phyloP scores from a whole-genome alignment of 129 eudicot species.

The Tanacetum coccineum region DNA sequence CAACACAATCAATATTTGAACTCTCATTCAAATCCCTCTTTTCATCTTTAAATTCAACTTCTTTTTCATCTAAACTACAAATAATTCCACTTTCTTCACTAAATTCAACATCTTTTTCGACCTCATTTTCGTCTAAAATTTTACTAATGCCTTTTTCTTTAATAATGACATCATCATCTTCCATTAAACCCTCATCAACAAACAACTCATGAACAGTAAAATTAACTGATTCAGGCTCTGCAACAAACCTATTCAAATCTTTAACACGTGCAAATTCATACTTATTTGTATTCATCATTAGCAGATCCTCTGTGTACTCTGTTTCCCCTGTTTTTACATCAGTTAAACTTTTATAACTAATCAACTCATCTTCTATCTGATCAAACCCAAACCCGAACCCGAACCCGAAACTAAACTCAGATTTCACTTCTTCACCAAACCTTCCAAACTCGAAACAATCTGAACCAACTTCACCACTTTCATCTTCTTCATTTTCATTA shows the following conservation, averaged over 20 bases:
- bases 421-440: conserved; percentile 35
- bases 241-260: conserved; percentile 46
- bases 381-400: conserved; percentile 36
- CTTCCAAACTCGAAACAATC: conserved; percentile 25
- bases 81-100: conserved; percentile 11
- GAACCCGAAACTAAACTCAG: conserved; percentile 37
- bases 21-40: conserved; percentile 15
- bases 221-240: conserved; percentile 43
- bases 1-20: conserved; percentile 19
- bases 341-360: conserved; percentile 6
- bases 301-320: conserved; percentile 42
- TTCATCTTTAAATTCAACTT: conserved; percentile 12
- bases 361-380: conserved; percentile 27
- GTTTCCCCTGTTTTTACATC: conserved; percentile 28
- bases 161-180: conserved; percentile 18
- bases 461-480: conserved; percentile 2
- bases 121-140: neutral
- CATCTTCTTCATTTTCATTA: conserved; percentile 24
- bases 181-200: conserved; percentile 33
- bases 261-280: conserved; percentile 41
- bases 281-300: too few relatives aligned
- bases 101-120: conserved; percentile 4
- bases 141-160: conserved; percentile 15
- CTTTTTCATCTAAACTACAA: neutral
- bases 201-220: conserved; percentile 63